Percentiles rank a stretch among this genome's conserved stretches.
Conservation (phyloP, 345 rosid species). For the Gossypium longicalyx region DNA sequence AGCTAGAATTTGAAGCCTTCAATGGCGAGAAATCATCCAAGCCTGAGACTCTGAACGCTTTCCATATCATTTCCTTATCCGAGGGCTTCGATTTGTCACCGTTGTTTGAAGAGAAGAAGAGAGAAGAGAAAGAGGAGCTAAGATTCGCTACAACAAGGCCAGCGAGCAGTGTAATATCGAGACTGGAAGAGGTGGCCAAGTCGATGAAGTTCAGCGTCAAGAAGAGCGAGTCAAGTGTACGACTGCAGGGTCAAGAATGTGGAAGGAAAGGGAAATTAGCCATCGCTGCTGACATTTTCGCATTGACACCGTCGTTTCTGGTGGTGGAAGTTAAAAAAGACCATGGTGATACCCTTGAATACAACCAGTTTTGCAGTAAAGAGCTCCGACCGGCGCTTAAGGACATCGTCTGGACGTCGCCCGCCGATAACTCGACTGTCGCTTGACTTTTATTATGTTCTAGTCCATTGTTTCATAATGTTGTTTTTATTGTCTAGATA, state of each 20-base stretch:
- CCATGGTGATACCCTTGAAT: constrained; percentile 81
- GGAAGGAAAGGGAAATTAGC: constrained; percentile 86
- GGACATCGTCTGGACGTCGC: constrained; percentile 76
- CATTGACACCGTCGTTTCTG: constrained; percentile 66
- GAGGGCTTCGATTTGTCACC: constrained; percentile 90
- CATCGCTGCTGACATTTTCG: constrained; percentile 69
- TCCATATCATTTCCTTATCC: constrained; percentile 80
- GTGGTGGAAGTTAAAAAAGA: constrained; percentile 93
- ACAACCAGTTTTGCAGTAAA: constrained; percentile 77
- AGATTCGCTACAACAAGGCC: constrained; percentile 77
- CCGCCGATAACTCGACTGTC: constrained; percentile 35
- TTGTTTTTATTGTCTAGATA: background rate
- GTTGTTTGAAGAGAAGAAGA: constrained; percentile 78
- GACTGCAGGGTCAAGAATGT: constrained; percentile 64
- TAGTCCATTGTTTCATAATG: constrained; percentile 3
- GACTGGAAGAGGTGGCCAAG: constrained; percentile 67
- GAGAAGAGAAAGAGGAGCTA: constrained; percentile 73
- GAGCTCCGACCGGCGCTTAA: constrained; percentile 88
- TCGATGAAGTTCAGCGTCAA: constrained; percentile 57
- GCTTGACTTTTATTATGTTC: constrained; percentile 27
- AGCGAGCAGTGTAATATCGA: constrained; percentile 79
- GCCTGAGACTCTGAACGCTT: constrained; percentile 71
- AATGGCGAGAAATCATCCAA: constrained; percentile 28
- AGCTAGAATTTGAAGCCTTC: constrained; percentile 31
- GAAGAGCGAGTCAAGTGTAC: constrained; percentile 70